A percentile compares a stretch with the other conserved stretches of the same genome.
phyloP scores from a whole-genome alignment of 177 flowering plant species.

The Tripterygium wilfordii region DNA sequence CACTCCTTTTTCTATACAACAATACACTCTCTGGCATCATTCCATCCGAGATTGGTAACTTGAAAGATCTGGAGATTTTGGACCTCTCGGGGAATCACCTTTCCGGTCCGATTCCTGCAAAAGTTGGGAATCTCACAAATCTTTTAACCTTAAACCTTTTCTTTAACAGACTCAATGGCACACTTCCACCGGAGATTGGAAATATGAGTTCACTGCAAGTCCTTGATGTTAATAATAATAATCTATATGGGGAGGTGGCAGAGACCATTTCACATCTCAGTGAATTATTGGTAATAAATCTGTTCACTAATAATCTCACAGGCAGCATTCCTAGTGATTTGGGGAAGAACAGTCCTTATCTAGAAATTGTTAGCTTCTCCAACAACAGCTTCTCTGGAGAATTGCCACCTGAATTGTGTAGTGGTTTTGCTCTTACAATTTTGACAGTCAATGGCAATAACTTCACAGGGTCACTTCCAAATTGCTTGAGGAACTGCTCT shows the following conservation, averaged over 20 bases:
- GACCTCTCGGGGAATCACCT: slow-evolving; percentile 48
- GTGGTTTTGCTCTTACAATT: slow-evolving; percentile 32
- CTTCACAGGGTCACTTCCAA: slow-evolving; percentile 57
- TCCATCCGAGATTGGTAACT: slow-evolving; percentile 50
- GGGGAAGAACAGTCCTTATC: slow-evolving; percentile 28
- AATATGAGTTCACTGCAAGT: slow-evolving; percentile 25
- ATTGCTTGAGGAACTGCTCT: slow-evolving; percentile 52
- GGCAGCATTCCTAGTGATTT: slow-evolving; percentile 58
- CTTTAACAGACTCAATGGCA: slow-evolving; percentile 55
- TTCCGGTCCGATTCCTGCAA: slow-evolving; percentile 58
- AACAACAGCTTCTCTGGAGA: slow-evolving; percentile 63
- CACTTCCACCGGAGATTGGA: slow-evolving; percentile 57
- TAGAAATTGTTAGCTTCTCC: slow-evolving; percentile 38
- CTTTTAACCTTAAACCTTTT: slow-evolving; percentile 36
- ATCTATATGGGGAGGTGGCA: slow-evolving; percentile 54
- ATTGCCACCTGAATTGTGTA: slow-evolving; percentile 61
- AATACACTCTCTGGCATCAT: slow-evolving; percentile 53
- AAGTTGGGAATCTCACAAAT: slow-evolving; percentile 43
- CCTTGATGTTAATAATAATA: slow-evolving; percentile 47
- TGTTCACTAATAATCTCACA: slow-evolving; percentile 44
- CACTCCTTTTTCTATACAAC: slow-evolving; percentile 21
- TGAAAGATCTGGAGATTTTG: slow-evolving; percentile 22
- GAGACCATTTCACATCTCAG: slow-evolving; percentile 40
- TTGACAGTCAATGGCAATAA: slow-evolving; percentile 44
- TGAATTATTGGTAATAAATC: slow-evolving; percentile 29